Conservation (phyloP, 805 yeast species). For the Metschnikowia kunwiensis region DNA sequence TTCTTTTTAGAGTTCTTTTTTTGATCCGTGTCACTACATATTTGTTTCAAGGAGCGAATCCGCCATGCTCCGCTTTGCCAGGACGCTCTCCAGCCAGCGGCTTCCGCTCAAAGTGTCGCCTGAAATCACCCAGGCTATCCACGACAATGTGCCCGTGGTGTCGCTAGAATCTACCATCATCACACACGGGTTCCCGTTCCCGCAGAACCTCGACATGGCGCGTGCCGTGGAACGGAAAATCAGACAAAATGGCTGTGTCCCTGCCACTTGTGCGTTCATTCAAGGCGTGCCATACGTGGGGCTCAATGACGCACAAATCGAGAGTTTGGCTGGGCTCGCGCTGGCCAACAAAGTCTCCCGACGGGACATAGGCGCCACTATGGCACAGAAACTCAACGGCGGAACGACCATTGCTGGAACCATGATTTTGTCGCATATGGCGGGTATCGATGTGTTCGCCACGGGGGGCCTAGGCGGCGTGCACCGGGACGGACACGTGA, state of each 20-base stretch:
- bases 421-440: conserved; percentile 71
- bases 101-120: conserved; percentile 28
- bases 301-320: conserved; percentile 45
- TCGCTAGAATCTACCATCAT: conserved; percentile 85
- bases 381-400: conserved; percentile 64
- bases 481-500: conserved; percentile 68
- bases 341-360: conserved; percentile 65
- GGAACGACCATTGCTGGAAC: conserved; percentile 92
- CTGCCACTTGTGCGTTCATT: conserved; percentile 82
- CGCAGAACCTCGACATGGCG: conserved; percentile 75
- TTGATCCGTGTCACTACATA: too few species aligned
- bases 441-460: conserved; percentile 82
- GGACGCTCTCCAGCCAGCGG: conserved; percentile 1
- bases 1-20: too few species aligned
- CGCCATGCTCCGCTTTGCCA: conserved; percentile 1
- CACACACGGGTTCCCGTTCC: conserved; percentile 86
- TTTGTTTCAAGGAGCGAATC: background rate
- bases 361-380: conserved; percentile 71
- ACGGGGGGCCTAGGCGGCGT: conserved; percentile 96
- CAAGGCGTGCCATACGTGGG: conserved; percentile 75
- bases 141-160: conserved; percentile 60
- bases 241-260: conserved; percentile 63
- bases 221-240: conserved; percentile 57
- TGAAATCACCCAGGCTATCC: conserved; percentile 66
- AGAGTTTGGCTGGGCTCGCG: conserved; percentile 43